Percentiles rank a stretch among this genome's conserved stretches.
These are phyloP conservation scores for Sanghuangporus weigelae DNA, from an alignment of 1,284 basidiomycete genomes.

Conservation along the genomic window DNA sequence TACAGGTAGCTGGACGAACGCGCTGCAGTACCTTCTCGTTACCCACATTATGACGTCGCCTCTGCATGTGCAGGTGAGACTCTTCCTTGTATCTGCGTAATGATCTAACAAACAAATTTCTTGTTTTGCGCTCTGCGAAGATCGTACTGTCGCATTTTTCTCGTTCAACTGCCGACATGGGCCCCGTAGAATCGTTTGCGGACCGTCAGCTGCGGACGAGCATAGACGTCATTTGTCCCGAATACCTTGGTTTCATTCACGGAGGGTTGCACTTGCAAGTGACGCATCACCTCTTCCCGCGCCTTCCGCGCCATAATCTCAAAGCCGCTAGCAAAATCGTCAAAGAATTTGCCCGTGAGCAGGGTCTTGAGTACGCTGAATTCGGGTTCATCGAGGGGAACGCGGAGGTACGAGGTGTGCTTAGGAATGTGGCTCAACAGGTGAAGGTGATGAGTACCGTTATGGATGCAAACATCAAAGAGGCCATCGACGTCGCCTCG, in stretches of 20 bases:
- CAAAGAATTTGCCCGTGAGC: conserved; percentile 80
- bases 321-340: conserved; percentile 76
- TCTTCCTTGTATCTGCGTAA: not conserved
- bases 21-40: conserved; percentile 67
- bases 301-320: conserved; percentile 92
- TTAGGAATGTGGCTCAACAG: conserved; percentile 80
- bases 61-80: conserved; percentile 72
- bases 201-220: conserved; percentile 95
- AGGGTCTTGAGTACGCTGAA: conserved; percentile 83
- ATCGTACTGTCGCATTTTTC: conserved; percentile 98
- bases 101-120: not conserved
- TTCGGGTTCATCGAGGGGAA: conserved; percentile 89
- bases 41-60: conserved; percentile 82
- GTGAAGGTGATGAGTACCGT: conserved; percentile 71
- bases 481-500: conserved; percentile 40
- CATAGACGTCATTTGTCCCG: conserved; percentile 88
- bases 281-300: conserved; percentile 95
- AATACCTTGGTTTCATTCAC: conserved; percentile 84
- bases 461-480: conserved; percentile 56
- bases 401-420: conserved; percentile 67
- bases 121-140: conserved; percentile 35
- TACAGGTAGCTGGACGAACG: conserved; percentile 62
- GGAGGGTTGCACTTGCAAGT: conserved; percentile 95
- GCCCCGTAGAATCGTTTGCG: conserved; percentile 87
- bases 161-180: conserved; percentile 90